Conservation (phyloP, 805 yeast species). For the Pachysolen tannophilus region DNA sequence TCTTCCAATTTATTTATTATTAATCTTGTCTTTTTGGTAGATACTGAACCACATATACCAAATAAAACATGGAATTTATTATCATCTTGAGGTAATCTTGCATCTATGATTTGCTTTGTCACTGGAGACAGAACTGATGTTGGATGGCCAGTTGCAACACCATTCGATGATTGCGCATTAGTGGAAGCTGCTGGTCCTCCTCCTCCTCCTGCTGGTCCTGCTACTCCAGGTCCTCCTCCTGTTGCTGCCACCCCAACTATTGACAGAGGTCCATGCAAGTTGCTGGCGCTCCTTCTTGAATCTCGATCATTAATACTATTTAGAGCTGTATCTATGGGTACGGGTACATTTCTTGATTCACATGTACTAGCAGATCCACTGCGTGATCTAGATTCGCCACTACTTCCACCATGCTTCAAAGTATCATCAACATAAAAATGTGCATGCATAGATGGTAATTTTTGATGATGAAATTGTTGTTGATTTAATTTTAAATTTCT, state of each 20-base stretch:
- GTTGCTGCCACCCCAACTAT: no score
- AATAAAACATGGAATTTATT: conserved; percentile 47
- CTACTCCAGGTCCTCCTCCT: no score
- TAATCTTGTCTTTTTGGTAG: conserved; percentile 41
- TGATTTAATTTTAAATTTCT: conserved; percentile 8
- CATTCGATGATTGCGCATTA: conserved; percentile 4
- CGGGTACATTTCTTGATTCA: conserved; percentile 15
- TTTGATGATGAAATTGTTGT: conserved; percentile 29
- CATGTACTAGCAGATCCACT: conserved; percentile 23
- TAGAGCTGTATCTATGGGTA: conserved; percentile 3
- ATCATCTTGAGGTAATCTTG: conserved; percentile 41
- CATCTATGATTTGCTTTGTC: conserved; percentile 16
- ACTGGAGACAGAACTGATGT: not conserved
- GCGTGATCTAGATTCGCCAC: conserved; percentile 22
- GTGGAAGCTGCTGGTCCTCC: not conserved
- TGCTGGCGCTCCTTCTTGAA: no score
- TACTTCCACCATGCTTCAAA: conserved; percentile 35
- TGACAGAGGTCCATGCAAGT: no score
- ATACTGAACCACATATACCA: conserved; percentile 53
- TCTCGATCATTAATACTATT: not conserved
- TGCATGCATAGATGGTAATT: conserved; percentile 64
- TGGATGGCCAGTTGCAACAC: no score
- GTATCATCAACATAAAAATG: conserved; percentile 70
- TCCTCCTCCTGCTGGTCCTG: no score
- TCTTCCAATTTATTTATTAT: conserved; percentile 46